Percentiles rank a stretch among this genome's conserved stretches.
Evolutionary conservation across 164 flowering plant species (phyloP).

Genomic region (Macadamia integrifolia): DNA sequence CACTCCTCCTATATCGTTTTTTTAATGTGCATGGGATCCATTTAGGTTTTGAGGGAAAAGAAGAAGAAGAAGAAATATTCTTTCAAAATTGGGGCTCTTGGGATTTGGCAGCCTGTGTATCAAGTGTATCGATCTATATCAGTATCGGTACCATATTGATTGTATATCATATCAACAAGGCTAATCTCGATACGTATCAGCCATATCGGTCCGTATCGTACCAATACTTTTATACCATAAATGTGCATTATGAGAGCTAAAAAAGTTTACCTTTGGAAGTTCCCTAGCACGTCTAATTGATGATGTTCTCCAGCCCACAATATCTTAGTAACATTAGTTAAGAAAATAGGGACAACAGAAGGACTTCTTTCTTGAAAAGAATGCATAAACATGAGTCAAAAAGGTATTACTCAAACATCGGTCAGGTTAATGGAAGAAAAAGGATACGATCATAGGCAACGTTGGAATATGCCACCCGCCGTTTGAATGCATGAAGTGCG

Average conservation of each 20-base stretch:
- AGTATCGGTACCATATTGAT: not conserved
- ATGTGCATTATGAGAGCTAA: not conserved
- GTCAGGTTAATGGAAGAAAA: not conserved
- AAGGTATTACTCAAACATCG: not conserved
- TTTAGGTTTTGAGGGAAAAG: too few species aligned
- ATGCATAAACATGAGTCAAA: slow-evolving; percentile 5
- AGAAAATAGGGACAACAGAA: slow-evolving; percentile 21
- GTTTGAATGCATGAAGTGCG: slow-evolving; percentile 63
- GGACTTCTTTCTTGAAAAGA: not conserved
- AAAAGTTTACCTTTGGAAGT: slow-evolving; percentile 69
- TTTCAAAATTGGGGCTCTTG: too few species aligned
- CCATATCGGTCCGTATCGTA: too few species aligned
- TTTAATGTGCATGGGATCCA: too few species aligned
- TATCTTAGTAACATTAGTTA: slow-evolving; percentile 45
- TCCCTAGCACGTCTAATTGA: slow-evolving; percentile 77
- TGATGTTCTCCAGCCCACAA: slow-evolving; percentile 98
- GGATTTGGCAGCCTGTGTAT: too few species aligned
- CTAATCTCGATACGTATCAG: too few species aligned
- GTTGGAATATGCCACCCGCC: slow-evolving; percentile 87
- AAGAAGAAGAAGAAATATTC: too few species aligned
- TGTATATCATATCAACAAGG: too few species aligned
- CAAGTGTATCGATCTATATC: not conserved
- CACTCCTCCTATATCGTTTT: too few species aligned
- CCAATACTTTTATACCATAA: too few species aligned
- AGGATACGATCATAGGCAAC: slow-evolving; percentile 95